Evolutionary conservation across 768 basidiomycete genomes (phyloP).

Genomic region (Mycena venus): DNA sequence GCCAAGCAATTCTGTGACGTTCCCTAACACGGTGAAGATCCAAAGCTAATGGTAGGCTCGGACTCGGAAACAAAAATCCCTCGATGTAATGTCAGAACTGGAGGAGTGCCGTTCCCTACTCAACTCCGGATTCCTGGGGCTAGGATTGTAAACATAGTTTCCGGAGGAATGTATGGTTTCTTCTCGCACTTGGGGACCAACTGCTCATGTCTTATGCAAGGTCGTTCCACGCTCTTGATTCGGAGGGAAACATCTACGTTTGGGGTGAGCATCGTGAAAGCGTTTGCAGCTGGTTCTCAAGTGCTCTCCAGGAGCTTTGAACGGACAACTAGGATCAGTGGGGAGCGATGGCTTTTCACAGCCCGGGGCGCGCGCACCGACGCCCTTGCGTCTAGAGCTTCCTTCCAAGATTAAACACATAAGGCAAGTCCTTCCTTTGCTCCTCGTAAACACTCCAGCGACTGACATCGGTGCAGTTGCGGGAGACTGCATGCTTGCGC

Average conservation of each 20-base stretch:
- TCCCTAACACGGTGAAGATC: conserved; percentile 63
- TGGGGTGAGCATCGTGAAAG: conserved; percentile 72
- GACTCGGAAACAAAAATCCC: conserved; percentile 55
- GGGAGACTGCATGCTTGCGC: conserved; percentile 81
- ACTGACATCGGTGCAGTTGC: conserved; percentile 61
- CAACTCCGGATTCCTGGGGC: conserved; percentile 71
- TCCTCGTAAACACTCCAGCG: not conserved
- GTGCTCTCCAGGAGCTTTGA: conserved; percentile 65
- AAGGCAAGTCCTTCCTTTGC: conserved; percentile 59
- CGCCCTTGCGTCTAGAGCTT: conserved; percentile 72
- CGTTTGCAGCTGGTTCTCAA: not conserved
- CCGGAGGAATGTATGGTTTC: conserved; percentile 81
- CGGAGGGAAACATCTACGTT: conserved; percentile 76
- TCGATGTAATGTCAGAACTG: conserved; percentile 42
- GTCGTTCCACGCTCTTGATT: conserved; percentile 91
- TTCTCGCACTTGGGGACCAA: not conserved
- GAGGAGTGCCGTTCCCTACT: conserved; percentile 71
- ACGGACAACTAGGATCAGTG: conserved; percentile 58
- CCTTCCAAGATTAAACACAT: conserved; percentile 72
- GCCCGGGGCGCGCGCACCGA: conserved; percentile 60
- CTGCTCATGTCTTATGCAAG: conserved; percentile 53
- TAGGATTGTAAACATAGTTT: conserved; percentile 79
- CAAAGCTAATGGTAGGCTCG: conserved; percentile 78
- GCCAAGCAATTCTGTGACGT: not conserved
- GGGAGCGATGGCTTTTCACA: conserved; percentile 69